These are phyloP conservation scores for Sordaria brevicollis DNA, from an alignment of 495 filamentous ascomycete genomes.

Conservation along the genomic window DNA sequence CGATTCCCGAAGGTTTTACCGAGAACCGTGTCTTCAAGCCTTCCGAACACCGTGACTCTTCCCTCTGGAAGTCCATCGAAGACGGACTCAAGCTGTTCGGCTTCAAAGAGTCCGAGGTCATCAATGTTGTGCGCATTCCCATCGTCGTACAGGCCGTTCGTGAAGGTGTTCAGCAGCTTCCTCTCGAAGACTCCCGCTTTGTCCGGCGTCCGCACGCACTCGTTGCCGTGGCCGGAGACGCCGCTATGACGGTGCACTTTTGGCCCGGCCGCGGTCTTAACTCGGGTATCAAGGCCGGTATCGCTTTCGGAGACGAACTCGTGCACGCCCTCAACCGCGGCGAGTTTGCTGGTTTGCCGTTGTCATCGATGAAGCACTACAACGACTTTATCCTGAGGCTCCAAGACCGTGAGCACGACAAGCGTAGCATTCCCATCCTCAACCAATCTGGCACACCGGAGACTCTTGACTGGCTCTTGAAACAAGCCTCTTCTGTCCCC, in stretches of 20 bases:
- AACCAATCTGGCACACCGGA: constrained; percentile 26
- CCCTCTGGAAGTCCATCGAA: constrained; percentile 26
- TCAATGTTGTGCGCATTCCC: constrained; percentile 30
- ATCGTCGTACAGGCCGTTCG: constrained; percentile 30
- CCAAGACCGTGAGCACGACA: constrained; percentile 26
- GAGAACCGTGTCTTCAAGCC: constrained; percentile 23
- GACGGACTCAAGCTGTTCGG: constrained; percentile 31
- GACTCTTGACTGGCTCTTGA: constrained; percentile 23
- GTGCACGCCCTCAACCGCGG: constrained; percentile 21
- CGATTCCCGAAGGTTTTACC: constrained; percentile 21
- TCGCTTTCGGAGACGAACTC: constrained; percentile 24
- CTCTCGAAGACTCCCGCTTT: constrained; percentile 15
- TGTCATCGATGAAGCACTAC: constrained; percentile 24
- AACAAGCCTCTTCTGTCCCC: constrained; percentile 17
- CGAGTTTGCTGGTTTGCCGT: constrained; percentile 17
- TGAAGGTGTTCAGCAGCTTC: constrained; percentile 24
- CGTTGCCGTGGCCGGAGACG: constrained; percentile 22
- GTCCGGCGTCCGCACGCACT: constrained; percentile 24
- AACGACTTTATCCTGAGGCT: constrained; percentile 29
- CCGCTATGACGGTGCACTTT: constrained; percentile 27
- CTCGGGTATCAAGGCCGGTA: constrained; percentile 26
- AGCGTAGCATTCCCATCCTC: constrained; percentile 28
- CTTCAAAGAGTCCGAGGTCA: constrained; percentile 30
- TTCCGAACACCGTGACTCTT: constrained; percentile 18
- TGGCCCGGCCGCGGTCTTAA: constrained; percentile 26